A percentile compares a stretch with the other conserved stretches of the same genome.
Evolutionary conservation across 2,329 filamentous ascomycete species (phyloP).

Genomic region (Paracamarosporium sp.): DNA sequence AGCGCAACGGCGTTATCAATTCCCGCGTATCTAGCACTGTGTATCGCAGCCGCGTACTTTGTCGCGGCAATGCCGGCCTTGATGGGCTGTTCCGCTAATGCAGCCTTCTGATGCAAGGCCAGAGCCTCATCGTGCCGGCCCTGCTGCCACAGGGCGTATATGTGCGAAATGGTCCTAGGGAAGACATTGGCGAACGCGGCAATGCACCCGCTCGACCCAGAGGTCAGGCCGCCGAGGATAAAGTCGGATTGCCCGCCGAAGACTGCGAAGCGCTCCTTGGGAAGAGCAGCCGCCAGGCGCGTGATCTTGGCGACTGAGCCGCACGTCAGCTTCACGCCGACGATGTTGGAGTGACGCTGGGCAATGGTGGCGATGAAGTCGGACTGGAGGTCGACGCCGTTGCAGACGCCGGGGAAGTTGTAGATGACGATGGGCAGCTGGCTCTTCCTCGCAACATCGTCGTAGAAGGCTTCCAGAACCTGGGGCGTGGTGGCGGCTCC

Average conservation of each 20-base stretch:
- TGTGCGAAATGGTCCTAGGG: slow-evolving; percentile 59
- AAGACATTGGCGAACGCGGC: slow-evolving; percentile 64
- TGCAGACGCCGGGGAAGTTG: slow-evolving; percentile 72
- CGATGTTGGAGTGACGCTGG: slow-evolving; percentile 64
- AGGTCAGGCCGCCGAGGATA: slow-evolving; percentile 61
- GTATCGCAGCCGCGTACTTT: slow-evolving; percentile 69
- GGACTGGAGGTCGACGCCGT: slow-evolving; percentile 70
- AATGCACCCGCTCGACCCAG: slow-evolving; percentile 61
- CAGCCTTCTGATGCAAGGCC: slow-evolving; percentile 64
- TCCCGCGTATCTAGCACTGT: slow-evolving; percentile 64
- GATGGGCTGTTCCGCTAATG: slow-evolving; percentile 68
- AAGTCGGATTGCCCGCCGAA: slow-evolving; percentile 78
- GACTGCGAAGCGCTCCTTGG: slow-evolving; percentile 65
- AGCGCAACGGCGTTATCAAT: slow-evolving; percentile 35
- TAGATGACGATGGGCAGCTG: slow-evolving; percentile 72
- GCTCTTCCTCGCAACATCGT: slow-evolving; percentile 60
- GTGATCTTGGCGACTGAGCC: slow-evolving; percentile 74
- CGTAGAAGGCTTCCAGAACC: slow-evolving; percentile 53
- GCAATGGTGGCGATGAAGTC: slow-evolving; percentile 66
- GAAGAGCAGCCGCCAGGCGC: slow-evolving; percentile 61
- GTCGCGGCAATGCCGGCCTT: slow-evolving; percentile 70
- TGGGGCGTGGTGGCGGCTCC: slow-evolving; percentile 47
- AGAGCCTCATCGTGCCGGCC: slow-evolving; percentile 64
- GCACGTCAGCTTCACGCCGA: slow-evolving; percentile 73
- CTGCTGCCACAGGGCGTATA: slow-evolving; percentile 65